Conservation (phyloP, 306 rosid species). For the Lotus japonicus region DNA sequence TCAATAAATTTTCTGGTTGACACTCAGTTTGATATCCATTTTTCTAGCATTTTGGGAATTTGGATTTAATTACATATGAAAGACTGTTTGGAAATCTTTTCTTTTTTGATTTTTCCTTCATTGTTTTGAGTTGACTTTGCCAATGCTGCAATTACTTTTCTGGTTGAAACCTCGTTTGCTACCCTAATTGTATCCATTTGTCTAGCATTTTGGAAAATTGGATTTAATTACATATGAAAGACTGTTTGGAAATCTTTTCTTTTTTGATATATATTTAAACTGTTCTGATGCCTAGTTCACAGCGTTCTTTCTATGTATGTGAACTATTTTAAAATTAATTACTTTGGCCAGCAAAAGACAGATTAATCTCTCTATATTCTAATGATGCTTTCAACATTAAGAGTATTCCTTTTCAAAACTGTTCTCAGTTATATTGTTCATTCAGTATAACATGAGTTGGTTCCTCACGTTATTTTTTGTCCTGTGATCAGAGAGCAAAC, state of each 20-base stretch:
- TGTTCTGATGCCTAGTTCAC: slow-evolving; percentile 1
- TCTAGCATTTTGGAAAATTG: background rate
- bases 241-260: background rate
- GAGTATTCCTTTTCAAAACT: background rate
- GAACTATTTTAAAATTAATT: background rate
- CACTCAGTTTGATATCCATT: background rate
- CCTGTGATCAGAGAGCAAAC: slow-evolving; percentile 61
- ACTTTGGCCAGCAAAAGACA: background rate
- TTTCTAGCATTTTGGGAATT: background rate
- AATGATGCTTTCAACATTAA: slow-evolving; percentile 17
- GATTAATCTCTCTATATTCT: background rate
- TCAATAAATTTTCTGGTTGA: background rate
- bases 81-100: background rate
- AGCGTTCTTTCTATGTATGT: background rate
- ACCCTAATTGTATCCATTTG: background rate
- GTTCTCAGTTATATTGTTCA: background rate
- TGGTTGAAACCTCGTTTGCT: background rate
- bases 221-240: slow-evolving; percentile 11
- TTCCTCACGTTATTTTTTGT: slow-evolving; percentile 10
- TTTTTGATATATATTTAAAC: background rate
- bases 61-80: slow-evolving; percentile 14
- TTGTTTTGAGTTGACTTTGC: background rate
- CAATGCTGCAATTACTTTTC: background rate
- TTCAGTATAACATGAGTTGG: slow-evolving; percentile 11
- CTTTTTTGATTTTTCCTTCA: too few relatives aligned